Percentiles rank a stretch among this genome's conserved stretches.
These are phyloP conservation scores for Ascochyta lentis DNA, from an alignment of 2,329 filamentous ascomycete species.

Conservation along the genomic window DNA sequence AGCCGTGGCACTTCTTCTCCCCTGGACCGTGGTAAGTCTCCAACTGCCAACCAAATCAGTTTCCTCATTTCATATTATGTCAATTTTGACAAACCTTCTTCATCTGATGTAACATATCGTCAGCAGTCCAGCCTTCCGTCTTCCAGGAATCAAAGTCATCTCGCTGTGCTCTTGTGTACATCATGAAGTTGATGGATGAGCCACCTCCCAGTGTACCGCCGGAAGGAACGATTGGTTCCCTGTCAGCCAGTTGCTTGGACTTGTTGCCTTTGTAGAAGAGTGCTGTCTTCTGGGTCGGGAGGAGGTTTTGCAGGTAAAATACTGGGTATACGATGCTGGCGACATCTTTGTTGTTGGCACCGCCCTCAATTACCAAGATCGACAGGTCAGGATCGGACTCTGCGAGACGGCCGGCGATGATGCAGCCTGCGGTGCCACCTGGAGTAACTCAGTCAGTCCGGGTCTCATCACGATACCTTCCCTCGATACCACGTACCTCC, in stretches of 20 bases:
- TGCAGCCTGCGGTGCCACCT: constrained; percentile 51
- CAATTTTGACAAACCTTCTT: constrained; percentile 54
- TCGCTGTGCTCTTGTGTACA: constrained; percentile 55
- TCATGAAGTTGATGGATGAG: constrained; percentile 51
- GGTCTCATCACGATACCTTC: background rate
- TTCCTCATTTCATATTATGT: background rate
- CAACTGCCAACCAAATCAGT: constrained; percentile 43
- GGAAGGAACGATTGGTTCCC: constrained; percentile 53
- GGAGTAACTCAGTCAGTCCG: background rate
- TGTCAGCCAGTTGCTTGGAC: constrained; percentile 54
- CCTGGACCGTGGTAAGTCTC: constrained; percentile 64
- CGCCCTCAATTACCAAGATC: constrained; percentile 62
- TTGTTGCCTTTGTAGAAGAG: constrained; percentile 61
- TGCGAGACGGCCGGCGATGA: constrained; percentile 57
- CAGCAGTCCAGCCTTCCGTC: constrained; percentile 58
- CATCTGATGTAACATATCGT: constrained; percentile 61
- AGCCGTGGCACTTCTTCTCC: constrained; percentile 57
- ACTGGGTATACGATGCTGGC: constrained; percentile 60
- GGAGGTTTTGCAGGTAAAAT: constrained; percentile 57
- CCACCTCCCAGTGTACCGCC: constrained; percentile 68
- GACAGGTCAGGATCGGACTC: constrained; percentile 58
- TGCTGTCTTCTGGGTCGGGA: constrained; percentile 57
- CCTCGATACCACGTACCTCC: constrained; percentile 49
- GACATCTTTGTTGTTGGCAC: constrained; percentile 60
- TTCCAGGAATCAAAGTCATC: constrained; percentile 62